Evolutionary conservation across 2,329 filamentous ascomycete genomes (phyloP).

Genomic region (Cordyceps tenuipes): DNA sequence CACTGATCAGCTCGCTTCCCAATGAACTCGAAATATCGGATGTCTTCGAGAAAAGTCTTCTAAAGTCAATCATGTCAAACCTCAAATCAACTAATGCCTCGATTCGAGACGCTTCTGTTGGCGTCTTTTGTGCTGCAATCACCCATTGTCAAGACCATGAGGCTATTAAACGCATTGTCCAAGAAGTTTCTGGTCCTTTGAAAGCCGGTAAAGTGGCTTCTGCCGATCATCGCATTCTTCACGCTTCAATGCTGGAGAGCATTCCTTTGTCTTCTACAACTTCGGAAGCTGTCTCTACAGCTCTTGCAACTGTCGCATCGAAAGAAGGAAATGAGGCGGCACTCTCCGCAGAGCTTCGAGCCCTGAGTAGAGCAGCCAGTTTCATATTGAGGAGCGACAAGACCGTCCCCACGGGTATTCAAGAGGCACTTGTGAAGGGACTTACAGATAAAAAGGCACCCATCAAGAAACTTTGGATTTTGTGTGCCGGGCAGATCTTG

Average conservation of each 20-base stretch:
- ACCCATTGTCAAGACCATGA: conserved; percentile 48
- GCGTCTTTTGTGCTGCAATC: conserved; percentile 65
- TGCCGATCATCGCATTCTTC: conserved; percentile 73
- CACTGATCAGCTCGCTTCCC: conserved; percentile 64
- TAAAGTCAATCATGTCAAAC: conserved; percentile 84
- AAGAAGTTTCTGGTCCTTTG: conserved; percentile 71
- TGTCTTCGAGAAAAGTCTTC: conserved; percentile 59
- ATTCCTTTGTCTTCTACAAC: conserved; percentile 53
- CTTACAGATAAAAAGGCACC: conserved; percentile 75
- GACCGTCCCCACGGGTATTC: conserved; percentile 55
- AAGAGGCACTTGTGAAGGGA: conserved; percentile 72
- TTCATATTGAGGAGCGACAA: conserved; percentile 53
- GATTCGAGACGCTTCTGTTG: conserved; percentile 68
- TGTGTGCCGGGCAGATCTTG: conserved; percentile 64
- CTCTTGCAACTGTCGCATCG: conserved; percentile 58
- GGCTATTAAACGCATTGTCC: conserved; percentile 57
- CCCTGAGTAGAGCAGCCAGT: conserved; percentile 57
- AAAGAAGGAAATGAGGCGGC: conserved; percentile 90
- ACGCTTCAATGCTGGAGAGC: conserved; percentile 70
- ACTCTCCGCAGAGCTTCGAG: conserved; percentile 63
- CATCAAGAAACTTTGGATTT: conserved; percentile 71
- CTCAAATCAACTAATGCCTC: conserved; percentile 78
- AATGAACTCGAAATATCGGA: conserved; percentile 67
- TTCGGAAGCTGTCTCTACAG: conserved; percentile 57
- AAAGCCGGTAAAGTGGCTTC: conserved; percentile 77